Base-by-base conservation (phyloP, 306 rosid genomes). In the Oxytropis ochrocephala region DNA sequence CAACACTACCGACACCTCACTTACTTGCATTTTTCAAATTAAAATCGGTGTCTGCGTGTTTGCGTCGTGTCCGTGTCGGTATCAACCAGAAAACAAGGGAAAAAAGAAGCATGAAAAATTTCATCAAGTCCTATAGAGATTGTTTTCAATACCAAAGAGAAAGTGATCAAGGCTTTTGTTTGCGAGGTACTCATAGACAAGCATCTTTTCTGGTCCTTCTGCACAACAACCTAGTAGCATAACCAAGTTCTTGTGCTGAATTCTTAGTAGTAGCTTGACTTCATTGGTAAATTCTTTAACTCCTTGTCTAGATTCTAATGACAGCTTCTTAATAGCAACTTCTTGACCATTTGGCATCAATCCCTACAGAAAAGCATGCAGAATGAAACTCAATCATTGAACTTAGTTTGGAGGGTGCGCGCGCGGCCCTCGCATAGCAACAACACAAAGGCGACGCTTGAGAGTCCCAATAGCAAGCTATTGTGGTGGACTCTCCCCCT, bases 181-280 rank as follows among this genome's bases (percentile, higher is more conserved):
- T 4, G 95, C 86, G 13, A 92, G 88, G 73, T 82, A 92, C 82
- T 92, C 96, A 33, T 92, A 92, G 13, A 92, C 92, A 72, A 92
- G 95, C 96, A 92, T 92, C 82, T 92, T 92, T 75, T 92, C 96
- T 14, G 95, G 91, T 47, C 95, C 98, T 86, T 92, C 95, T 10
- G 84, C 83, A 70, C 96, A 92, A 41, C 98, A 92, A 21, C 98
- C 98, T 12, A 86, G 50, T 52, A 92, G 76, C 3, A 54, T 83
- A 39, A 92, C 95, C 83, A 92, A 75, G 78, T 92, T 89, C 75
- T 78, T 85, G 82, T 92, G 98, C 85, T 92, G 98, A 77, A 85
- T 69, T 82, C 59, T 87, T 6, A 89, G 87, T 62, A 92, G 74
- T 75, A 92, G 82, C 70, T 75, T 82, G 69, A 89, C 91, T 81